Percentiles rank a stretch among this genome's conserved stretches.
phyloP scores from a whole-genome alignment of 1,284 basidiomycete genomes.

The Phylloporus gajari region DNA sequence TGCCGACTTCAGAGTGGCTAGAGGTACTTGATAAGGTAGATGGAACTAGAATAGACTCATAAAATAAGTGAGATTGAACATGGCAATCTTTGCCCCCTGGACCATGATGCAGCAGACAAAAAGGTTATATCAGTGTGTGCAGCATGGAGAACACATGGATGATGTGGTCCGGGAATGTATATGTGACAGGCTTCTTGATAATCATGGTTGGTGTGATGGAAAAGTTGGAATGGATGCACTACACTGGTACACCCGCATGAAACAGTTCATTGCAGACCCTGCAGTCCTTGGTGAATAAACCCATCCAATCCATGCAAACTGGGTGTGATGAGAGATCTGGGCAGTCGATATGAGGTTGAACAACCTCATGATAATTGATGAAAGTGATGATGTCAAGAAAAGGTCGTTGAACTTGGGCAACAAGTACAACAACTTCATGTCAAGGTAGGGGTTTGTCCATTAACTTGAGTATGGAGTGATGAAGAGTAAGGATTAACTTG shows the following conservation, averaged over 20 bases:
- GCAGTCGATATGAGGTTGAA: neutral
- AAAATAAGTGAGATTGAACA: neutral
- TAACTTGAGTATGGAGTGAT: neutral
- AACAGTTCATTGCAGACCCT: neutral
- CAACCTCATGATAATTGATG: slow-evolving; percentile 3
- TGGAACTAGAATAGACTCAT: neutral
- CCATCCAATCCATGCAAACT: slow-evolving; percentile 8
- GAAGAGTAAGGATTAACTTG: neutral
- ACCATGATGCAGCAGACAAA: slow-evolving; percentile 4
- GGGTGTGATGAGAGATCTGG: neutral
- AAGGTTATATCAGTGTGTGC: neutral
- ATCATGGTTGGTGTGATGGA: neutral
- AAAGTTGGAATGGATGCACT: neutral
- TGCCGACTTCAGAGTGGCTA: slow-evolving; percentile 1
- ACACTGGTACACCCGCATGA: slow-evolving; percentile 9
- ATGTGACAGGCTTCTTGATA: neutral
- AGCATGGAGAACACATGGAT: slow-evolving; percentile 4
- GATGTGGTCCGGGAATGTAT: slow-evolving; percentile 9
- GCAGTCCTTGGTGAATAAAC: slow-evolving; percentile 6
- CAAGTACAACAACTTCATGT: neutral
- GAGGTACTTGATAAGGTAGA: neutral
- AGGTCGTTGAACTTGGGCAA: slow-evolving; percentile 1
- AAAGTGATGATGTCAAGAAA: slow-evolving; percentile 11
- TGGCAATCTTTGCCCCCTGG: slow-evolving; percentile 1
- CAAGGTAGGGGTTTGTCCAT: slow-evolving; percentile 4